Conservation (phyloP, 768 basidiomycete genomes). For the Termitomyces sp. region DNA sequence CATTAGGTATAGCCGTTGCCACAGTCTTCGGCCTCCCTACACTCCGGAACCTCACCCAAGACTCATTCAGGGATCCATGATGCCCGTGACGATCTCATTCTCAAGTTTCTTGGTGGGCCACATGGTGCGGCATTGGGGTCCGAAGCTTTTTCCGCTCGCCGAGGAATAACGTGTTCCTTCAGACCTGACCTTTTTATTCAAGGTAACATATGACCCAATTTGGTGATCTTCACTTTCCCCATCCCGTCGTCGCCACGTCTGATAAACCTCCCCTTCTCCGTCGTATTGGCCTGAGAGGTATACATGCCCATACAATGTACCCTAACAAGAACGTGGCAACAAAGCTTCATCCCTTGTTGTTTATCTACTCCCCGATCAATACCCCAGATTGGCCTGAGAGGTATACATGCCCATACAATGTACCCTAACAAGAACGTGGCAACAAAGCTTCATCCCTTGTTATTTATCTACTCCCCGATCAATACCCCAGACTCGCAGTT, state of each 20-base stretch:
- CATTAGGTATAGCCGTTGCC: slow-evolving; percentile 33
- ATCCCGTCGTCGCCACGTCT: slow-evolving; percentile 25
- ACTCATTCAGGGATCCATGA: slow-evolving; percentile 16
- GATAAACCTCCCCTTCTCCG: slow-evolving; percentile 34
- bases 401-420: too few species aligned
- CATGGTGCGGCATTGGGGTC: slow-evolving; percentile 35
- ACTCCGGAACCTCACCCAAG: slow-evolving; percentile 36
- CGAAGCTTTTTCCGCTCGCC: slow-evolving; percentile 23
- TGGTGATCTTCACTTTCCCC: slow-evolving; percentile 40
- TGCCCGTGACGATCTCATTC: slow-evolving; percentile 21
- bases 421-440: too few species aligned
- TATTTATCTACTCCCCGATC: slow-evolving; percentile 35
- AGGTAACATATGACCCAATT: slow-evolving; percentile 39
- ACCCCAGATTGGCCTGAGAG: slow-evolving; percentile 45
- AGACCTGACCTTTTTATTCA: slow-evolving; percentile 40
- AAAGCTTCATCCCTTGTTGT: slow-evolving; percentile 38
- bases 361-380: slow-evolving; percentile 36
- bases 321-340: slow-evolving; percentile 33
- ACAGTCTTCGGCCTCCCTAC: slow-evolving; percentile 36
- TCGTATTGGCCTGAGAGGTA: slow-evolving; percentile 42
- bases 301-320: slow-evolving; percentile 39
- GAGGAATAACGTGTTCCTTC: slow-evolving; percentile 27
- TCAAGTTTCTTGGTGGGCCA: slow-evolving; percentile 32
- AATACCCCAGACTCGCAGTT: slow-evolving; percentile 42
- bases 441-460: slow-evolving; percentile 37